These are phyloP conservation scores for Arachnopeziza araneosa DNA, from an alignment of 2,329 filamentous ascomycete species.

Conservation along the genomic window DNA sequence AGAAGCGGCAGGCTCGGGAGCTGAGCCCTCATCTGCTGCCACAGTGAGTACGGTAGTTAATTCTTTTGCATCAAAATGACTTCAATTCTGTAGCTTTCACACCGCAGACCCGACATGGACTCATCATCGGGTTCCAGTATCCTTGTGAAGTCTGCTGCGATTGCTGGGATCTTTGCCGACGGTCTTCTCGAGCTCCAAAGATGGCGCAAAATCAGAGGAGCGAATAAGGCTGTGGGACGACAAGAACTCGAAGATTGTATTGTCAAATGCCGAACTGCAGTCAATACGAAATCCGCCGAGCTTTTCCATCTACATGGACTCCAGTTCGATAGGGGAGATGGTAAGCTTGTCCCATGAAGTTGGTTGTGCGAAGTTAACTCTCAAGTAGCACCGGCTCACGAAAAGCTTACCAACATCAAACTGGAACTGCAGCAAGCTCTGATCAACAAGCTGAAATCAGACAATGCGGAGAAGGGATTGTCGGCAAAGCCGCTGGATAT, in stretches of 20 bases:
- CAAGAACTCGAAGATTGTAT: constrained; percentile 11
- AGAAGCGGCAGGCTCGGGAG: no score
- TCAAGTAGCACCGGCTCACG: background rate
- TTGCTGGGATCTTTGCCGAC: constrained; percentile 11
- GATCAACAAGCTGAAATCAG: no score
- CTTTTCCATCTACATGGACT: constrained; percentile 8
- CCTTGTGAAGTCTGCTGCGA: constrained; percentile 6
- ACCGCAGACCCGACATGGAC: constrained; percentile 5
- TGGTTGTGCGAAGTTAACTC: constrained; percentile 3
- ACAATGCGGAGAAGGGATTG: no score
- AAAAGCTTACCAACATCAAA: no score
- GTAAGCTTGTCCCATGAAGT: constrained; percentile 12
- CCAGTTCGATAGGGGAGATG: constrained; percentile 14
- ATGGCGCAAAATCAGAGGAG: constrained; percentile 8
- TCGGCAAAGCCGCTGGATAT: no score
- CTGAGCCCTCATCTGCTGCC: background rate
- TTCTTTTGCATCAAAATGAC: background rate
- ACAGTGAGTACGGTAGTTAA: background rate
- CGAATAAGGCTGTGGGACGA: constrained; percentile 16
- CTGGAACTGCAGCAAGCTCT: no score
- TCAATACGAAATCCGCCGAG: constrained; percentile 4
- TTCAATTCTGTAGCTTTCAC: background rate
- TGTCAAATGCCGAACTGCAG: constrained; percentile 5
- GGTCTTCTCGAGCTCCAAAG: constrained; percentile 8
- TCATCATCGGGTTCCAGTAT: constrained; percentile 5